Evolutionary conservation across 441 rosid genomes (phyloP).

Genomic region (Geranium incanum): DNA sequence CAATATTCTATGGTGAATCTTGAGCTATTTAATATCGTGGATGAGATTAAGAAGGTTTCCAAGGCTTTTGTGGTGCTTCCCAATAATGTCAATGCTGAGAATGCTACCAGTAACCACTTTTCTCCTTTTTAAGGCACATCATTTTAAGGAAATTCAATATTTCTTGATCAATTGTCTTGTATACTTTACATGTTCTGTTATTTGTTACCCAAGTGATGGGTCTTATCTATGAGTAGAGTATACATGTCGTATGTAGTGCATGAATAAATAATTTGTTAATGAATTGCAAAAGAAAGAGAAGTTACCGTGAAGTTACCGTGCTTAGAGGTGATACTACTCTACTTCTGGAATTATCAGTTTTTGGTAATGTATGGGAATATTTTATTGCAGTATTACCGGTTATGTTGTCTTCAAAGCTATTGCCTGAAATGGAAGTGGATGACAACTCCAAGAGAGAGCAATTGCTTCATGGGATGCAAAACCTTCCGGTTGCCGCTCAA

Average conservation of each 20-base stretch:
- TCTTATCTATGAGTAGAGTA: neutral
- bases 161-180: too few relatives aligned
- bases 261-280: neutral
- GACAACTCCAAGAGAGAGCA: slow-evolving; percentile 79
- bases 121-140: neutral
- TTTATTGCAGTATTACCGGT: slow-evolving; percentile 73
- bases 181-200: too few relatives aligned
- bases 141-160: too few relatives aligned
- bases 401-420: slow-evolving; percentile 85
- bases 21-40: slow-evolving; percentile 86
- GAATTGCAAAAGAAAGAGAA: neutral
- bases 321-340: neutral
- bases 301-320: neutral
- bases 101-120: slow-evolving; percentile 50
- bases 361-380: neutral
- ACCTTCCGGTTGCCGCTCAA: slow-evolving; percentile 59
- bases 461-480: slow-evolving; percentile 81
- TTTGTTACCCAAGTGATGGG: neutral
- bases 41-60: slow-evolving; percentile 75
- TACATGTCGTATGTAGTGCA: too few relatives aligned
- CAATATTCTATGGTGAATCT: slow-evolving; percentile 91
- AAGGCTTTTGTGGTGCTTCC: slow-evolving; percentile 87
- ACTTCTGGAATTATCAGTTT: too few relatives aligned
- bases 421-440: slow-evolving; percentile 90
- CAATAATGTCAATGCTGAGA: slow-evolving; percentile 77